phyloP scores from a whole-genome alignment of 2,329 filamentous ascomycete species.

The Colletotrichum scovillei region DNA sequence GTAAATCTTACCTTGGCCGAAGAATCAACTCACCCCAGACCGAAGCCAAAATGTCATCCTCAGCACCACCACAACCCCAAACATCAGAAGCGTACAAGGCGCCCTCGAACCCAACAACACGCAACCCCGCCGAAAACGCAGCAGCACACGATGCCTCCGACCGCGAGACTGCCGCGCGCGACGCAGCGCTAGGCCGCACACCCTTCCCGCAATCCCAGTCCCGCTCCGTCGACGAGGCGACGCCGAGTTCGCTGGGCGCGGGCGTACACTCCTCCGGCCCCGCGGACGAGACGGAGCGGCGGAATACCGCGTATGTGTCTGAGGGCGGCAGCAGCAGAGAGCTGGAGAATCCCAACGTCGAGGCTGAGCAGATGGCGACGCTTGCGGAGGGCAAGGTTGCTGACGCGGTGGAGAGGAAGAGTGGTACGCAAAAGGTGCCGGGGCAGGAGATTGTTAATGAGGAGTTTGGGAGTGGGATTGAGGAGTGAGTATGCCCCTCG shows the following conservation, averaged over 20 bases:
- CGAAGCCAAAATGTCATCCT: constrained; percentile 7
- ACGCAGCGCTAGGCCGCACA: constrained; percentile 26
- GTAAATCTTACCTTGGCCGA: too few species aligned
- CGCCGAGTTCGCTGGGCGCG: constrained; percentile 36
- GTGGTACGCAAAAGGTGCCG: constrained; percentile 37
- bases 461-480: constrained; percentile 38
- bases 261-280: constrained; percentile 37
- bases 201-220: constrained; percentile 25
- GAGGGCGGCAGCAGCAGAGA: not conserved
- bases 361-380: constrained; percentile 41
- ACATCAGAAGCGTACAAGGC: constrained; percentile 30
- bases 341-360: constrained; percentile 39
- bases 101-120: constrained; percentile 8
- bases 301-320: constrained; percentile 26
- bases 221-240: constrained; percentile 26
- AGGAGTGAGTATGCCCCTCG: constrained; percentile 29
- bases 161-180: constrained; percentile 17
- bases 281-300: constrained; percentile 36
- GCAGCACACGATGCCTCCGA: not conserved
- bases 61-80: constrained; percentile 23
- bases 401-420: constrained; percentile 40
- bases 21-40: not conserved
- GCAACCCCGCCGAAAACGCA: constrained; percentile 20
- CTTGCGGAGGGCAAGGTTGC: constrained; percentile 41
- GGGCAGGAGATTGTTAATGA: constrained; percentile 36